Base-by-base conservation (phyloP, 768 basidiomycete species). In the Serendipita indica region DNA sequence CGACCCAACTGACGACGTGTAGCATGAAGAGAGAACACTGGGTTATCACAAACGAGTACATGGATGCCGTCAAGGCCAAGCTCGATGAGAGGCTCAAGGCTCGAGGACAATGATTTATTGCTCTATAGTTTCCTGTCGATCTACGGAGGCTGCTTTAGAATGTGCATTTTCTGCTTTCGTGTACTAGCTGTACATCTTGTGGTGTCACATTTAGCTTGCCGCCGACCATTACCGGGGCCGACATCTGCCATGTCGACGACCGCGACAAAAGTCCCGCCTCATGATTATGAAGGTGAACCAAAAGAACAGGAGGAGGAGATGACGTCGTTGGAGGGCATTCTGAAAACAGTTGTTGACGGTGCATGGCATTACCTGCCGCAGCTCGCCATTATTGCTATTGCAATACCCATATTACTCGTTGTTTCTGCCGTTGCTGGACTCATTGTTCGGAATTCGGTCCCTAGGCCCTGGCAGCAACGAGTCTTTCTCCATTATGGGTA, bases 21-120 rank as follows among this genome's bases (percentile, higher is more conserved):
- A 63, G 62, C 52, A 81, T 94, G 88, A 81, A 84, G 75, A 77
- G 93, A 65, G 90, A 92, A 65, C 87, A 97, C 72, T 98, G 92
- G 89, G 94, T 96, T n/a, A 72, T 91, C 25, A 97, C 92, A 2
- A 82, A 89, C 69, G 86, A 78, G 43, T 96, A 94, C 68, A 84
- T 96, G 89, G 89, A 93, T 71, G 79, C 83, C 54, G 91, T 94
- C 49, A 89, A 90, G 49, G 49, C 10, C 49, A 54, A 54, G 25
- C 22, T 54, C 16, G 49, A 54, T 30, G 10, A 16, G 25, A 54
- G 32, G 30, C 49, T 54, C 49, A 20, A 54, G 10, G 49, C 12
- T 12, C 49, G 25, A 33, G 49, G 49, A 22, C 25, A n/a, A 22
- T 54, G 49, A 54, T 28, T 54, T 54, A 33, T 54, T n/a, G n/a